phyloP scores from a whole-genome alignment of 192 early-diverging fungal genomes.

The Entomortierella lignicola region DNA sequence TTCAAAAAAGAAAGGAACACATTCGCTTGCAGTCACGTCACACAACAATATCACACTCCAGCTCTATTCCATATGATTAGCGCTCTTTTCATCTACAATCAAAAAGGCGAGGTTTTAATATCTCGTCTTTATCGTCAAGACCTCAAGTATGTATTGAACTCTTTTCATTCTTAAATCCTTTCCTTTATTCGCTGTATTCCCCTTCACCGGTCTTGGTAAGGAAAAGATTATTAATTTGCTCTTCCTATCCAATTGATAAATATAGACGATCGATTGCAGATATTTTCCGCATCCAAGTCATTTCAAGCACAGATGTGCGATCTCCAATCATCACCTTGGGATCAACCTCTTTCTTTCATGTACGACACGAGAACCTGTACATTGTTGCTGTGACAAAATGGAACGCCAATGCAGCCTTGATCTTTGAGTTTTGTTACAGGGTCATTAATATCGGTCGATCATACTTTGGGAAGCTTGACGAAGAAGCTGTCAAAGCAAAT shows the following conservation, averaged over 20 bases:
- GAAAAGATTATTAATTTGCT: neutral
- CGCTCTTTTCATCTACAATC: slow-evolving; percentile 97
- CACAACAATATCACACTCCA: too few relatives aligned
- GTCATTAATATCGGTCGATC: slow-evolving; percentile 76
- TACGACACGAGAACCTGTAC: slow-evolving; percentile 96
- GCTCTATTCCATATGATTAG: slow-evolving; percentile 87
- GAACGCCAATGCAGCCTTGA: slow-evolving; percentile 84
- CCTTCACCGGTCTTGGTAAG: neutral
- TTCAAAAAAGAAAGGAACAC: neutral
- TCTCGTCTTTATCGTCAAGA: slow-evolving; percentile 95
- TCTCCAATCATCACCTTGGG: slow-evolving; percentile 93
- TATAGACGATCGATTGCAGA: slow-evolving; percentile 91
- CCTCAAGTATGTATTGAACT: slow-evolving; percentile 76
- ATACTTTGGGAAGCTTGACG: slow-evolving; percentile 88
- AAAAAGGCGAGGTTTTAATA: slow-evolving; percentile 98
- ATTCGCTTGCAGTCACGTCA: too few relatives aligned
- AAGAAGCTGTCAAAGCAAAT: slow-evolving; percentile 86
- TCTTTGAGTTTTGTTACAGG: slow-evolving; percentile 85
- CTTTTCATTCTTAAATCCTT: neutral
- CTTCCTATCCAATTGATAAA: neutral
- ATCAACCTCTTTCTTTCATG: slow-evolving; percentile 94
- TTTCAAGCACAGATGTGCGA: slow-evolving; percentile 86
- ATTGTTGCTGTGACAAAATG: slow-evolving; percentile 84
- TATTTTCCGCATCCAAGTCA: slow-evolving; percentile 97
- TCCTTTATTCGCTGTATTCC: neutral